Evolutionary conservation across 73 alveolate species (phyloP).

Genomic region (Tetrahymena thermophila): DNA sequence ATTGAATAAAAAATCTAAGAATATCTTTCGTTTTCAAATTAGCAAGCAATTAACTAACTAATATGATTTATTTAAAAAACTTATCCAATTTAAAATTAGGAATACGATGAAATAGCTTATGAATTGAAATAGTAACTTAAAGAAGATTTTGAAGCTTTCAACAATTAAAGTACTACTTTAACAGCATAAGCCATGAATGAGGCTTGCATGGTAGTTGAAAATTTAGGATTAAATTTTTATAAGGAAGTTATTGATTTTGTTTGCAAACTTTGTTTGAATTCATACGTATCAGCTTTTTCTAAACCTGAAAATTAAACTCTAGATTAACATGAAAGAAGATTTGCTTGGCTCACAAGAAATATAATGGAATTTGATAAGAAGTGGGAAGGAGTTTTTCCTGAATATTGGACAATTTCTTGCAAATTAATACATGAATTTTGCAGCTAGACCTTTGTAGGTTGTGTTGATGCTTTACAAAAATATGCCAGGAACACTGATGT

Average conservation of each 20-base stretch:
- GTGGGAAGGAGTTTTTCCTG: slow-evolving; percentile 81
- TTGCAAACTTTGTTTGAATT: slow-evolving; percentile 72
- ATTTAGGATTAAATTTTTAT: slow-evolving; percentile 32
- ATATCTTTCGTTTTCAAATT: slow-evolving; percentile 45
- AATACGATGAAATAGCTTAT: slow-evolving; percentile 24
- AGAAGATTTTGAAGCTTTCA: slow-evolving; percentile 37
- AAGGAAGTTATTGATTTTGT: slow-evolving; percentile 58
- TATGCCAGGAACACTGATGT: background rate
- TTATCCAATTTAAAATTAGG: background rate
- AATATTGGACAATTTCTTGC: slow-evolving; percentile 82
- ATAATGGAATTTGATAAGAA: slow-evolving; percentile 84
- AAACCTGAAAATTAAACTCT: slow-evolving; percentile 71
- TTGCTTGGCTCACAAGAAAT: slow-evolving; percentile 91
- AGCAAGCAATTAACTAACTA: slow-evolving; percentile 12
- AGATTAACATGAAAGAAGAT: slow-evolving; percentile 88
- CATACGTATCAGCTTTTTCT: slow-evolving; percentile 68
- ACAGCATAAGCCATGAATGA: slow-evolving; percentile 29
- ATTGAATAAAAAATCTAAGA: slow-evolving; percentile 49
- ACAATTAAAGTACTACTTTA: background rate
- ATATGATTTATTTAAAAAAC: too few relatives aligned
- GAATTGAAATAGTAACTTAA: slow-evolving; percentile 26
- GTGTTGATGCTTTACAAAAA: background rate
- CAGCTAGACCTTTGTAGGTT: slow-evolving; percentile 52
- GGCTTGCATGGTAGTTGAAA: slow-evolving; percentile 48
- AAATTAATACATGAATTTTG: slow-evolving; percentile 93